A percentile compares a stretch with the other conserved stretches of the same genome.
phyloP scores from a whole-genome alignment of 495 filamentous ascomycete species.

The Aspergillus conjunctus region DNA sequence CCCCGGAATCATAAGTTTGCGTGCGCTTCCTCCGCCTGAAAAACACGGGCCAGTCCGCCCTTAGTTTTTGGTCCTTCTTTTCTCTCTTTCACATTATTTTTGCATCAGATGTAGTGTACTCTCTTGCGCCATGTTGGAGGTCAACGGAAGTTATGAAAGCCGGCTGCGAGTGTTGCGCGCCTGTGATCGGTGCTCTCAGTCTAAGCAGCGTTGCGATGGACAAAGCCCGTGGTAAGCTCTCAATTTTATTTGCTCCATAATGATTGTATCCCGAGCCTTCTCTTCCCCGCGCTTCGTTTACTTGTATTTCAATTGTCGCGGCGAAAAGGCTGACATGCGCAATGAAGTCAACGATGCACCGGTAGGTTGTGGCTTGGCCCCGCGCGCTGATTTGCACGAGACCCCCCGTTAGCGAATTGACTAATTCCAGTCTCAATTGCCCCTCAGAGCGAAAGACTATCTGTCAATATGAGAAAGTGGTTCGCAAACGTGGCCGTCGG shows the following conservation, averaged over 20 bases:
- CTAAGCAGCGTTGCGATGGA: conserved; percentile 17
- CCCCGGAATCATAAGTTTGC: conserved; percentile 5
- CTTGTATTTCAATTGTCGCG: background rate
- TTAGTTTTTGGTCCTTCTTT: too few species aligned
- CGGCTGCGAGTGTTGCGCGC: conserved; percentile 17
- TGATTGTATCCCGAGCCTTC: background rate
- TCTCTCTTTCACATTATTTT: background rate
- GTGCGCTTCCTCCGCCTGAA: background rate
- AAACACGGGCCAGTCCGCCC: background rate
- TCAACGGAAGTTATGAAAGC: conserved; percentile 2
- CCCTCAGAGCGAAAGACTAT: conserved; percentile 2
- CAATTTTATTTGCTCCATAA: background rate
- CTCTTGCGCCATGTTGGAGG: conserved; percentile 9
- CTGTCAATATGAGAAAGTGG: conserved; percentile 16
- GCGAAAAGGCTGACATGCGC: background rate
- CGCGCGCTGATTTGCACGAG: conserved; percentile 1
- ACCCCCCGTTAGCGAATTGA: background rate
- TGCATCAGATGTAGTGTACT: background rate
- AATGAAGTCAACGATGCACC: conserved; percentile 11
- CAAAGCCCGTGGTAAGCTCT: conserved; percentile 11
- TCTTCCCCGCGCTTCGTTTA: background rate
- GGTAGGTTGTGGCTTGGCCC: conserved; percentile 15
- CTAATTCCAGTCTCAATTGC: conserved; percentile 7
- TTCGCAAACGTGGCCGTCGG: conserved; percentile 16
- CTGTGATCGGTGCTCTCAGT: conserved; percentile 19